Evolutionary conservation across 768 basidiomycete genomes (phyloP), one percentile per base, ranked within the genome.

Genomic region (Russula compacta): DNA sequence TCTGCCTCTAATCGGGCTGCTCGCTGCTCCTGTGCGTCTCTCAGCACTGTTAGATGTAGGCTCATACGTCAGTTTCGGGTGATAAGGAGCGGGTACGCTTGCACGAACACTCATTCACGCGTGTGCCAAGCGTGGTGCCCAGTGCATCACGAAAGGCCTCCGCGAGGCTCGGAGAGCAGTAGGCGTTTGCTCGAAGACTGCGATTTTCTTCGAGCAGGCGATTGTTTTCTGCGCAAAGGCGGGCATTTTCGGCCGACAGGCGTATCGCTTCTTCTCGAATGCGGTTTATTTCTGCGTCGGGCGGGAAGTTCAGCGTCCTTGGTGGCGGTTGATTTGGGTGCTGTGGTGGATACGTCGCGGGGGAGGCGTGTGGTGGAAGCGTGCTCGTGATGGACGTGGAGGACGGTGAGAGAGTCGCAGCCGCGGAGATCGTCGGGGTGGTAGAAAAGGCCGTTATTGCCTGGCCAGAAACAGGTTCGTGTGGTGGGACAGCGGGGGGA

Each of bases 1-100:
- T 70, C 76, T 56, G 72, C 72, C 50, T 69, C 73, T 7, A 72
- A 64, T 49, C 69, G 73, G 7, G 72, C 79, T 69, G 78, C 43
- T 46, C 74, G 74, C 61, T 79, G 74, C 52, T 78, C 66, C 44
- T 65, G 64, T 24, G 54, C 64, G 33, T 65, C 66, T 49, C 51
- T 44, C 44, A 65, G 46, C 39, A 66, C 66, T 66, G 51, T 38
- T 35, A n/a, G 4, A 52, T 42, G 24, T 21, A 21, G 19, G 17
- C 11, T 15, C 42, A 50, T 35, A 46, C 3, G 48, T 53, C 49
- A 53, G 43, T n/a, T 6, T 39, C 21, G n/a, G n/a, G 53, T 12
- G 48, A 50, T 43, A 46, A 40, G 53, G 14, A 51, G 43, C 47
- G 39, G 6, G 17, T 5, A 39, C 12, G 38, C 21, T 12, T 12